These are phyloP conservation scores for Phytophthora cactorum DNA, from an alignment of 352 stramenopile species.

Conservation along the genomic window DNA sequence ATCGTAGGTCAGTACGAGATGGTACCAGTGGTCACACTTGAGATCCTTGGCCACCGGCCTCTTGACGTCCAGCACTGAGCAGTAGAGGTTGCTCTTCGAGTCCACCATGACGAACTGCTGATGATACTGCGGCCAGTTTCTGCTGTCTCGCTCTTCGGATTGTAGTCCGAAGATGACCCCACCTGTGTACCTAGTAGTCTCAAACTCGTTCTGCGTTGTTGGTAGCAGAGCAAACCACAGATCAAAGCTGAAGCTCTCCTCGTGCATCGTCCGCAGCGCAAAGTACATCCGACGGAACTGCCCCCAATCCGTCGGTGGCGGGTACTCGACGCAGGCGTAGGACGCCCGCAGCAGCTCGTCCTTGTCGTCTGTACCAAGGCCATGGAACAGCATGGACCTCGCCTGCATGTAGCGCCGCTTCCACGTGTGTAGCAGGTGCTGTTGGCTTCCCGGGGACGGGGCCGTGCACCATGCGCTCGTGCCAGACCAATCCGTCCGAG, in stretches of 20 bases:
- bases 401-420: slow-evolving; percentile 32
- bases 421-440: slow-evolving; percentile 23
- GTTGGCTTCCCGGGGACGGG: slow-evolving; percentile 17
- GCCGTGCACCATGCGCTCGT: slow-evolving; percentile 21
- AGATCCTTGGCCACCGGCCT: slow-evolving; percentile 30
- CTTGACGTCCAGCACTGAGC: slow-evolving; percentile 48
- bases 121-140: slow-evolving; percentile 48
- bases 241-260: slow-evolving; percentile 44
- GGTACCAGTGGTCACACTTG: slow-evolving; percentile 44
- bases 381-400: slow-evolving; percentile 31
- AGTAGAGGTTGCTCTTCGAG: slow-evolving; percentile 46
- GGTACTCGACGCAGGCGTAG: slow-evolving; percentile 32
- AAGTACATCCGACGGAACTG: slow-evolving; percentile 29
- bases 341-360: slow-evolving; percentile 18
- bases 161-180: slow-evolving; percentile 55
- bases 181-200: slow-evolving; percentile 11
- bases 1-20: slow-evolving; percentile 52
- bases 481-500: slow-evolving; percentile 31
- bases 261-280: slow-evolving; percentile 19
- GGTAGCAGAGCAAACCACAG: slow-evolving; percentile 46
- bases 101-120: slow-evolving; percentile 51
- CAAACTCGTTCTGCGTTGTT: neutral
- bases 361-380: slow-evolving; percentile 18
- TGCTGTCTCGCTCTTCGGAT: slow-evolving; percentile 34
- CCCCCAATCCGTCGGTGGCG: slow-evolving; percentile 26